These are phyloP conservation scores for Eucalyptus leucophloia DNA, from an alignment of 345 rosid genomes.

Conservation along the genomic window DNA sequence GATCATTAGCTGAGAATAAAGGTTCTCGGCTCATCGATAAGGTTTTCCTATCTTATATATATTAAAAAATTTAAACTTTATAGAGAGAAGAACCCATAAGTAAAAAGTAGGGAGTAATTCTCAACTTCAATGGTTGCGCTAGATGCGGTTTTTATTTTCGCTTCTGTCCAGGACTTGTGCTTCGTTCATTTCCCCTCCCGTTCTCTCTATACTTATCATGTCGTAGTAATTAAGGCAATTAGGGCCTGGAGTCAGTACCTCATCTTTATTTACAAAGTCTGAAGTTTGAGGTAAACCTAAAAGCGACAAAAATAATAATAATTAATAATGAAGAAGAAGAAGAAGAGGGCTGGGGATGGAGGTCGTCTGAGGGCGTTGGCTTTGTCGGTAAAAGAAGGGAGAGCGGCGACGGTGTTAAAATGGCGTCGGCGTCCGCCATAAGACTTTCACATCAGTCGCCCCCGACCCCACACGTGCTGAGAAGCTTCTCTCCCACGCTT, in stretches of 20 bases:
- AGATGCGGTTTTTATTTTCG: neutral
- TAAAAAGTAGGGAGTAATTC: neutral
- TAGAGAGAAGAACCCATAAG: neutral
- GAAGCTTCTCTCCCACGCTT: neutral
- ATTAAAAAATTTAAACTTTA: neutral
- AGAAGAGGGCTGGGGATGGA: neutral
- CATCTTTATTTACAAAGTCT: neutral
- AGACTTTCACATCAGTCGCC: neutral
- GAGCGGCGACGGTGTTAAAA: neutral
- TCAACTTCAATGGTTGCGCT: neutral
- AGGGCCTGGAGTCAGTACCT: neutral
- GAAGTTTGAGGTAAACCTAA: neutral
- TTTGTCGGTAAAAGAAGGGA: neutral
- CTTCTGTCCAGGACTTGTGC: neutral
- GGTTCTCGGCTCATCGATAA: fast-evolving
- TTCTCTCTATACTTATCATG: neutral
- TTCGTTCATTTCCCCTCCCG: neutral
- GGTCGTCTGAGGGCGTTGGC: neutral
- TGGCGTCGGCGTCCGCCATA: neutral
- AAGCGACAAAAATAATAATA: neutral
- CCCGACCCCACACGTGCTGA: neutral
- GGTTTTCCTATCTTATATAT: too few relatives aligned
- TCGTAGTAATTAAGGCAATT: neutral
- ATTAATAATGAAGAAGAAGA: neutral
- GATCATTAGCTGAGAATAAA: neutral